Base-by-base conservation (phyloP, 2,329 filamentous ascomycete species). In the Ploettnerulaceae sp. region DNA sequence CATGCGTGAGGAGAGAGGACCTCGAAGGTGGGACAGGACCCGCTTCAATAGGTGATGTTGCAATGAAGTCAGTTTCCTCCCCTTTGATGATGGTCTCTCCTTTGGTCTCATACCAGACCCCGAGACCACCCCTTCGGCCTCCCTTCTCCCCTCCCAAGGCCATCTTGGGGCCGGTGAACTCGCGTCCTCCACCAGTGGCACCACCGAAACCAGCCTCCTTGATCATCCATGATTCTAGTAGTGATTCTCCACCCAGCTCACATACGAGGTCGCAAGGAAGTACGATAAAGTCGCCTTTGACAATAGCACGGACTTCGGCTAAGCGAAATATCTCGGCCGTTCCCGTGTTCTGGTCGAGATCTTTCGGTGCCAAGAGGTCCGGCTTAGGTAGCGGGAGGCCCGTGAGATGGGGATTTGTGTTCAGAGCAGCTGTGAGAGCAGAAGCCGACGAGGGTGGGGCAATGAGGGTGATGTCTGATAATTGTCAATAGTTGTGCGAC, bases 241-340 rank as follows among this genome's bases (percentile, higher is more conserved):
- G 73, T 52, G 83, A 80, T 58, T 89, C 85, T 9, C 89, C 90
- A 2, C 86, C 83, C 12, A 97, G 71, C 61, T 95, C 90, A 64
- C 89, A 96, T 29, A 98, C 82, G 5, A 98, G 73, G 64, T 98
- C 93, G 66, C 93, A 98, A 0, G 93, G 91, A 3, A 98, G 72
- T 3, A 97, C 79, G 20, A 96, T 71, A 61, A 98, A 97, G 67
- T 98, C 89, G 9, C 82, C 81, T 44, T 79, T 89, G 58, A 98
- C 80, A 6, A 81, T 75, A n/a, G 75, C 73, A 61, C 85, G 82
- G 34, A 97, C 81, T 64, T 95, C 86, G 1, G 87, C 84, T 7
- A 95, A 74, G 7, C 90, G 81, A 42, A 98, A 77, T 15, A 97
- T 81, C 60, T 95, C 85, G 6, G 88, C 90, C 5, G 93, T 97